Base-by-base conservation (phyloP, 805 yeast species). In the Yamadazyma phyllophila region DNA sequence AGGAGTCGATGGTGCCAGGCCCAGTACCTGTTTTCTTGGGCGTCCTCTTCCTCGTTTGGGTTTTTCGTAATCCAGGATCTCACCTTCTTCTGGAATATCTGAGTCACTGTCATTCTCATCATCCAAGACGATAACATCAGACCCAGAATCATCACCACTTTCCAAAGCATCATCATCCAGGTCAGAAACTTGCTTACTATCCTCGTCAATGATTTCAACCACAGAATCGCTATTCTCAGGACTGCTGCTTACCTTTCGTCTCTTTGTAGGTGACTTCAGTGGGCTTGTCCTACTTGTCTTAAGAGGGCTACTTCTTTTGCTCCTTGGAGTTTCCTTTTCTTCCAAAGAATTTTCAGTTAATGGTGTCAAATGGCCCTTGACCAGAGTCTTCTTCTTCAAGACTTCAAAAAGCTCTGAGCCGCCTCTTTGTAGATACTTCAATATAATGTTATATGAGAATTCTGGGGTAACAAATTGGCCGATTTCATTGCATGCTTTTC, bases 401-500 rank as follows among this genome's bases (percentile, higher is more conserved):
- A 37, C n/a, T 13, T 12, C 32, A 26, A 26, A 26, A 16, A 37
- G 31, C 4, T 7, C 40, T 26, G 12, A 13, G 7, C 26, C 32
- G 26, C 32, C 27, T 10, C 13, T 7, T 13, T 36, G 26, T 12
- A 36, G 27, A 8, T n/a, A n/a, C 17, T 34, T 15, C n/a, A 27
- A 20, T 10, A 42, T 24, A 4, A 9, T 13, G 12, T 15, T 10
- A 14, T 13, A 42, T 12, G 40, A 42, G 29, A 42, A 20, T 11
- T 35, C 30, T 11, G 10, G 14, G 15, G 35, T 14, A 2, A 39
- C 7, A n/a, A 33, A 13, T 9, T 33, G 66, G 1, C 65, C 68
- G 6, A 54, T 54, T 10, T 63, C 58, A 50, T 73, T 75, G 44
- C 72, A 57, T n/a, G 73, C 74, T 46, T 76, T 58, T 37, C 71